phyloP scores from a whole-genome alignment of 1,284 basidiomycete genomes.

The Moesziomyces globuligerus region DNA sequence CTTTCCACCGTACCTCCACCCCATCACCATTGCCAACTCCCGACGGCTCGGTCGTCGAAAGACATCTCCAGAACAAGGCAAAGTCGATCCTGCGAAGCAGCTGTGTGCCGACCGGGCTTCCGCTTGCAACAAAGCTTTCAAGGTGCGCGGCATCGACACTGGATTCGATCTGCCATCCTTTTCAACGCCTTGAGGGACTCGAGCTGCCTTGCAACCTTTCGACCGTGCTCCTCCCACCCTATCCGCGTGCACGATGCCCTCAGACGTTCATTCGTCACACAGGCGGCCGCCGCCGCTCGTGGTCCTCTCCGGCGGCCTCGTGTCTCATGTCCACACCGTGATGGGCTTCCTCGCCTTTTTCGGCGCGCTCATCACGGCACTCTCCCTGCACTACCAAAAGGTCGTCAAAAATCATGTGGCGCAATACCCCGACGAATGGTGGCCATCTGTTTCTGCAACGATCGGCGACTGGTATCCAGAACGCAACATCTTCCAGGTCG shows the following conservation, averaged over 20 bases:
- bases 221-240: not conserved
- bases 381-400: constrained; percentile 80
- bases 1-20: too few relatives aligned
- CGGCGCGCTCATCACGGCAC: constrained; percentile 77
- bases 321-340: constrained; percentile 74
- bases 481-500: constrained; percentile 85
- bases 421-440: constrained; percentile 89
- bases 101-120: too few relatives aligned
- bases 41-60: too few relatives aligned
- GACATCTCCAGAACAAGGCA: too few relatives aligned
- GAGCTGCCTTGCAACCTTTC: too few relatives aligned
- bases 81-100: too few relatives aligned
- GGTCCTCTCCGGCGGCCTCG: constrained; percentile 47
- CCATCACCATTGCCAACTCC: too few relatives aligned
- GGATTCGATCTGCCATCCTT: too few relatives aligned
- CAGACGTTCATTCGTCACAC: constrained; percentile 26
- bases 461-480: constrained; percentile 89
- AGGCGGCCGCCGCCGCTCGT: constrained; percentile 40
- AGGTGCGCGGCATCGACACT: too few relatives aligned
- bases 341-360: constrained; percentile 79
- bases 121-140: too few relatives aligned
- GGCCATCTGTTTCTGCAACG: constrained; percentile 89
- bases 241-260: constrained; percentile 20
- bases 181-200: too few relatives aligned
- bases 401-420: constrained; percentile 87